Evolutionary conservation across 108 stramenopile genomes (phyloP).

Genomic region (Cyclostephanos tholiformis): DNA sequence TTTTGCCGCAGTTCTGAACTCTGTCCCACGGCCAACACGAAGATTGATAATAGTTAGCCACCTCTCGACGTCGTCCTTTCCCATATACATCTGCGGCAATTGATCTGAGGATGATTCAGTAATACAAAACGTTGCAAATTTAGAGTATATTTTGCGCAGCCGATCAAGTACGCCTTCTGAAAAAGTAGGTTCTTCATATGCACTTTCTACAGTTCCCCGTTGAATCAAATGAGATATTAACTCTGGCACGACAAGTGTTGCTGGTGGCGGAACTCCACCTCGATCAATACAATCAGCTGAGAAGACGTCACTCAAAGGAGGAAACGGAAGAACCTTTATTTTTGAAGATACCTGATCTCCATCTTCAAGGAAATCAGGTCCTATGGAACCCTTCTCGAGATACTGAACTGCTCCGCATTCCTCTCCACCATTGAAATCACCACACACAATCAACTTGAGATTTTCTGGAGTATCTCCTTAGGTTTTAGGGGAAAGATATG

Average conservation of each 20-base stretch:
- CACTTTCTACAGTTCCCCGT: conserved; percentile 33
- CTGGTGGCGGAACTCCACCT: conserved; percentile 45
- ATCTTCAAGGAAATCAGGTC: conserved; percentile 78
- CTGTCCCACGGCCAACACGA: conserved; percentile 73
- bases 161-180: conserved; percentile 58
- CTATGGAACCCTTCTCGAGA: conserved; percentile 74
- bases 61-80: conserved; percentile 66
- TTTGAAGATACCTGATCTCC: conserved; percentile 66
- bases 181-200: conserved; percentile 63
- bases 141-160: conserved; percentile 57
- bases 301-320: conserved; percentile 61
- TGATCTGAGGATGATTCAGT: not conserved
- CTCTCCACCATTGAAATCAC: conserved; percentile 87
- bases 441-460: conserved; percentile 75
- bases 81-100: conserved; percentile 55
- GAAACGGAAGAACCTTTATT: conserved; percentile 65
- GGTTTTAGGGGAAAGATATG: conserved; percentile 3
- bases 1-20: conserved; percentile 73
- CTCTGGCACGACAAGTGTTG: conserved; percentile 84
- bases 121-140: conserved; percentile 47
- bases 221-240: conserved; percentile 76
- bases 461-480: conserved; percentile 46
- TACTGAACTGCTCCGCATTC: conserved; percentile 81
- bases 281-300: conserved; percentile 22
- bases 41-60: conserved; percentile 86